Evolutionary conservation across 225 moss, liverwort and hornwort species (phyloP).

Genomic region (Rhytidiadelphus loreus): DNA sequence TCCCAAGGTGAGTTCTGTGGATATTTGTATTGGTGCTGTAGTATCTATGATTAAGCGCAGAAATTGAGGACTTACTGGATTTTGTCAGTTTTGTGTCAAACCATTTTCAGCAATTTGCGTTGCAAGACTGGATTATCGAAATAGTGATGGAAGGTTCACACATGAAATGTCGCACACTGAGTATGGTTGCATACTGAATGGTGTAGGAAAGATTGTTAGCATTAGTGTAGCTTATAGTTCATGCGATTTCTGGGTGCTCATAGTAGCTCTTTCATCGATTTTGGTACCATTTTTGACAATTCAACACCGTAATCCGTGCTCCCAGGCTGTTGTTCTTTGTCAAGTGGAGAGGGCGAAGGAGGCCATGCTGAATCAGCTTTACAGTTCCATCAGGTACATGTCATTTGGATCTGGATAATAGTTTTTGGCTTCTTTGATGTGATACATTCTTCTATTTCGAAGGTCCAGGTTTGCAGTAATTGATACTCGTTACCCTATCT

Average conservation of each 20-base stretch:
- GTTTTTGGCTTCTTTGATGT: background rate
- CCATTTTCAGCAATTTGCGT: background rate
- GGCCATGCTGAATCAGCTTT: conserved; percentile 64
- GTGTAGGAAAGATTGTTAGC: background rate
- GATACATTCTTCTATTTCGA: background rate
- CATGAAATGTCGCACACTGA: background rate
- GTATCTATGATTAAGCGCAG: background rate
- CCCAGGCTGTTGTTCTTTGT: conserved; percentile 58
- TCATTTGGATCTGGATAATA: background rate
- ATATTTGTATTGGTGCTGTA: background rate
- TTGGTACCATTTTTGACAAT: background rate
- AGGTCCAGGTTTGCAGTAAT: background rate
- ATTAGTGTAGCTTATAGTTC: background rate
- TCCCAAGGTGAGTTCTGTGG: conserved; percentile 41
- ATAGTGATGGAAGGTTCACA: background rate
- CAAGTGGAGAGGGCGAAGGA: conserved; percentile 69
- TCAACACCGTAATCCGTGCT: background rate
- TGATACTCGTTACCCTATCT: background rate
- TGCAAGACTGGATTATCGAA: background rate
- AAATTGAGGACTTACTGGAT: background rate
- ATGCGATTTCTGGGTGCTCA: background rate
- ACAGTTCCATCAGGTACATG: conserved; percentile 55
- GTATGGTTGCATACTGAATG: background rate
- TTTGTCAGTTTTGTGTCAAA: background rate
- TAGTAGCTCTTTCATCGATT: background rate